Percentiles rank a stretch among this genome's conserved stretches.
Evolutionary conservation across 768 basidiomycete species (phyloP).

Genomic region (Psilocybe subaeruginosa): DNA sequence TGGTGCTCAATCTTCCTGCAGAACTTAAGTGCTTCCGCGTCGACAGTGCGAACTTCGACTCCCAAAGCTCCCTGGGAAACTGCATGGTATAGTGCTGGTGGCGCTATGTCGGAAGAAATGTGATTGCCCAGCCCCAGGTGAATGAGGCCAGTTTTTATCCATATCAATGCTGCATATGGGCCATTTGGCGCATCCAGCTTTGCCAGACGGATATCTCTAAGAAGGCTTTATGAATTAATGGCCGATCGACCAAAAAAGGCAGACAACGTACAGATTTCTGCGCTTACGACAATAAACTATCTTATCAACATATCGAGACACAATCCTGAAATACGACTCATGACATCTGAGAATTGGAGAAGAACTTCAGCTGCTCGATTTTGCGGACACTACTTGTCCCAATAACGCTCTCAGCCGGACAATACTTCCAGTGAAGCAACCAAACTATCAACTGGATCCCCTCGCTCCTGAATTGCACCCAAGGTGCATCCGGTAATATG

Average conservation of each 20-base stretch:
- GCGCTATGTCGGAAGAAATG: slow-evolving; percentile 70
- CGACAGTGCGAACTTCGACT: slow-evolving; percentile 79
- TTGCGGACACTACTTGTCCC: slow-evolving; percentile 94
- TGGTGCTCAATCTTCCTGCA: slow-evolving; percentile 74
- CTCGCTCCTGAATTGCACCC: slow-evolving; percentile 83
- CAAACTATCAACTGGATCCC: slow-evolving; percentile 87
- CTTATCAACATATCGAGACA: neutral
- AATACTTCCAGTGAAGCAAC: slow-evolving; percentile 57
- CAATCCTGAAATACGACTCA: slow-evolving; percentile 44
- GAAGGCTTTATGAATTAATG: slow-evolving; percentile 1
- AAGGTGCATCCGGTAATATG: slow-evolving; percentile 78
- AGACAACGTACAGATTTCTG: slow-evolving; percentile 74
- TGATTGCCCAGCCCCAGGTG: slow-evolving; percentile 77
- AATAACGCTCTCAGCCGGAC: slow-evolving; percentile 82
- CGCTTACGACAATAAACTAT: slow-evolving; percentile 46
- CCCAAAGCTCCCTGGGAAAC: slow-evolving; percentile 95
- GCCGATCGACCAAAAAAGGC: neutral
- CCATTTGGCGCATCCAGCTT: slow-evolving; percentile 88
- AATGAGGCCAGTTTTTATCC: slow-evolving; percentile 90
- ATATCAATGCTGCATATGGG: slow-evolving; percentile 87
- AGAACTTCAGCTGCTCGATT: slow-evolving; percentile 82
- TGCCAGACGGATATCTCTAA: slow-evolving; percentile 85
- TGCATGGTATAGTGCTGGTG: slow-evolving; percentile 82
- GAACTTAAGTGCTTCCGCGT: slow-evolving; percentile 60
- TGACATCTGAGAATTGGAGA: slow-evolving; percentile 85